Base-by-base conservation (phyloP, 495 filamentous ascomycete genomes). In the Glutinoglossum americanum region DNA sequence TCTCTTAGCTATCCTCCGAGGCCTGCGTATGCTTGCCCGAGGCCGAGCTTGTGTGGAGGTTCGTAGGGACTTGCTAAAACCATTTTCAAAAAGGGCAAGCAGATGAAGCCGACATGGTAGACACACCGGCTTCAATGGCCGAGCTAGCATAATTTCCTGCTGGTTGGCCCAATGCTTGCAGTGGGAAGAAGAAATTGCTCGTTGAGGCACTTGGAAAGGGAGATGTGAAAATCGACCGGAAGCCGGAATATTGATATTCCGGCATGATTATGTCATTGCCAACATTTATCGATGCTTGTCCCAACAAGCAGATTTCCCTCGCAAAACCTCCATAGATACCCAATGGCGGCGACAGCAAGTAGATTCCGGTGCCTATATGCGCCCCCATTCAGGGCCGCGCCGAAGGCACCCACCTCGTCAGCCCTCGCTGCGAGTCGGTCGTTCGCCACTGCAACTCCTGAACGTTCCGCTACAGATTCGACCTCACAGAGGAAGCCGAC, bases 401-500 rank as follows among this genome's bases (percentile, higher is more conserved):
- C 54, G 26, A 26, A 19, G 6, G 1, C 54, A 56, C 17, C 19
- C 11, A 23, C 28, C 17, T 21, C 54, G 1, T 45, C 54, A 39
- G 54, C 6, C 17, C 51, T 45, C 35, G 41, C 58, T 7, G 19
- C 56, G 27, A 57, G 51, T 15, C 68, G 73, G 15, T 58, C 64
- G 41, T 68, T 76, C 59, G 73, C 73, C 66, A 74, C 73, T 35
- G 66, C 64, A 62, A 57, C 65, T 44, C 59, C 68, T 10, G 65
- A 67, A 60, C 64, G 62, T 47, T 63, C 62, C 54, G 63, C 62
- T 33, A 33, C 67, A 21, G 56, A 33, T 26, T 13, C 60, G 30
- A 45, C 59, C 56, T 69, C 65, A 51, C 69, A 67, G 62, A 74
- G 75, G 30, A 80, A 80, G 33, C 84, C 82, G 32, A 83, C 78